Percentiles rank a stretch among this genome's conserved stretches.
Conservation (phyloP, 257 asterid species). For the Perilla frutescens region DNA sequence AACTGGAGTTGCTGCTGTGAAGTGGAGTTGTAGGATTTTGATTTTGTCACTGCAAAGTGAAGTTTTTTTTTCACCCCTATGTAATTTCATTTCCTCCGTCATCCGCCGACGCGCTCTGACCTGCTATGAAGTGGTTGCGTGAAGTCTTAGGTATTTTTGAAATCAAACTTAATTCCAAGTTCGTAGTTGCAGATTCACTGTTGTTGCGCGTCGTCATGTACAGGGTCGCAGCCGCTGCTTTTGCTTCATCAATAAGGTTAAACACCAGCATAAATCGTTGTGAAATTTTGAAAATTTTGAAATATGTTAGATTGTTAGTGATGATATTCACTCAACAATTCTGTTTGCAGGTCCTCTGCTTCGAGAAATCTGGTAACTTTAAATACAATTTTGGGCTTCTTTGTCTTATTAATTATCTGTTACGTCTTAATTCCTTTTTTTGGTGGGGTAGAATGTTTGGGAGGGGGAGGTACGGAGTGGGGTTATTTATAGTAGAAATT, state of each 20-base stretch:
- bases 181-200: no score
- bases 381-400: not conserved
- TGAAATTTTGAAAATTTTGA: not conserved
- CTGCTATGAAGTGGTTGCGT: no score
- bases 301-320: not conserved
- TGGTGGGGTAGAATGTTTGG: conserved; percentile 31
- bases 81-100: no score
- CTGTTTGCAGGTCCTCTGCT: conserved; percentile 64
- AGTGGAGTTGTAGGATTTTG: no score
- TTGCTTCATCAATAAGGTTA: conserved; percentile 75
- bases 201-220: conserved; percentile 59
- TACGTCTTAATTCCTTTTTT: not conserved
- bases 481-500: conserved; percentile 63
- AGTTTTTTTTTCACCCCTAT: no score
- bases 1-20: no score
- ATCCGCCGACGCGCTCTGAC: no score
- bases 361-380: conserved; percentile 56
- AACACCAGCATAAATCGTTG: not conserved
- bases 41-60: no score
- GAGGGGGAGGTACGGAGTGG: conserved; percentile 55
- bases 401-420: conserved; percentile 17
- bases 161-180: no score
- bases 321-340: conserved; percentile 9
- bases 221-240: conserved; percentile 63
- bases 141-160: no score